Conservation (phyloP, 2,329 filamentous ascomycete genomes). For the Ophiostoma australiae region DNA sequence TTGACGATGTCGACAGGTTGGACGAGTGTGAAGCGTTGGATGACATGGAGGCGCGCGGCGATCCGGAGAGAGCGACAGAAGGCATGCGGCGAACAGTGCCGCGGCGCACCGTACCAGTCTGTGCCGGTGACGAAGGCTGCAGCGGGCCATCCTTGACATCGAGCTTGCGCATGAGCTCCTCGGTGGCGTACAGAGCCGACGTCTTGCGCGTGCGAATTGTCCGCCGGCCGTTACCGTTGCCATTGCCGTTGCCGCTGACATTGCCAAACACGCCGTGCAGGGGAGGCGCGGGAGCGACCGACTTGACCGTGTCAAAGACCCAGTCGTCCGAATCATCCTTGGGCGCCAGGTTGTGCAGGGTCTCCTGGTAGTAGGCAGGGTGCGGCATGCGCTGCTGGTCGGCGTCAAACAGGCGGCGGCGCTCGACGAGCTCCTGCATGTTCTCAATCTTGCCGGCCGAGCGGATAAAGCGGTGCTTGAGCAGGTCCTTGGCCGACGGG, state of each 20-base stretch:
- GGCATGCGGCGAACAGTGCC: constrained; percentile 51
- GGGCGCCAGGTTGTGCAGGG: constrained; percentile 65
- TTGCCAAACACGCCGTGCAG: neutral
- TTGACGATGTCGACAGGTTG: neutral
- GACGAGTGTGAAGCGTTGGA: neutral
- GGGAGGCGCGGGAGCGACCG: constrained; percentile 51
- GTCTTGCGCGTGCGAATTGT: constrained; percentile 49
- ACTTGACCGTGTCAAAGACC: constrained; percentile 93
- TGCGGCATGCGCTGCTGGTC: constrained; percentile 64
- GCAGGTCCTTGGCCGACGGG: constrained; percentile 77
- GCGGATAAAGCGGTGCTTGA: constrained; percentile 84
- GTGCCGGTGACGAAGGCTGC: constrained; percentile 50
- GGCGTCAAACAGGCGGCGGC: constrained; percentile 77
- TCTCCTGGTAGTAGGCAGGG: constrained; percentile 89
- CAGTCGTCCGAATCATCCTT: constrained; percentile 75
- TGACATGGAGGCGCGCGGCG: constrained; percentile 27
- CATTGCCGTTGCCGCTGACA: neutral
- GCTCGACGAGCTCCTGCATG: constrained; percentile 78
- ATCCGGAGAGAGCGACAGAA: constrained; percentile 35
- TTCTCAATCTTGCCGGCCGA: constrained; percentile 82
- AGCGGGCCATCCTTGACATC: constrained; percentile 58
- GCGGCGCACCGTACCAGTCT: constrained; percentile 52
- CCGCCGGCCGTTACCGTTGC: constrained; percentile 36
- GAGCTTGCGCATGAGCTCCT: constrained; percentile 56
- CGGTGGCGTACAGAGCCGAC: constrained; percentile 53